Conservation (phyloP, 805 yeast species). For the Kluyveromyces starmeri region DNA sequence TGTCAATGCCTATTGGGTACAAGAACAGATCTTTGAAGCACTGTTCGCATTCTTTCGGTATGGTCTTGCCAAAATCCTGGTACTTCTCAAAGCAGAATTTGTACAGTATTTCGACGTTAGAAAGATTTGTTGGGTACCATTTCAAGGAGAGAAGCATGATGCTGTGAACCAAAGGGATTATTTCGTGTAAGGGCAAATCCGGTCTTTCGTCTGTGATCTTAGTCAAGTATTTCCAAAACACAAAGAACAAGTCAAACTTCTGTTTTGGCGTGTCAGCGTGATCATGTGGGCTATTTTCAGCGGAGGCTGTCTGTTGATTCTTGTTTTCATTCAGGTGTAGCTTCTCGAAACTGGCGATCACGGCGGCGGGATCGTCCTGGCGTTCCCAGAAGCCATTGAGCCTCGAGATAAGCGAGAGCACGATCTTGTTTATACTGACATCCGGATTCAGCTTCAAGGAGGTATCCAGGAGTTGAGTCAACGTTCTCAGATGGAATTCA, state of each 20-base stretch:
- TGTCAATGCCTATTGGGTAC: slow-evolving; percentile 5
- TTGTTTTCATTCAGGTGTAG: slow-evolving; percentile 10
- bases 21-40: slow-evolving; percentile 16
- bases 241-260: slow-evolving; percentile 41
- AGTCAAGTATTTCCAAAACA: slow-evolving; percentile 58
- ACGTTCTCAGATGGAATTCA: slow-evolving; percentile 72
- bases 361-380: slow-evolving; percentile 7
- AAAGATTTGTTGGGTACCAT: slow-evolving; percentile 55
- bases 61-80: slow-evolving; percentile 28
- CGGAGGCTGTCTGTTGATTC: slow-evolving; percentile 9
- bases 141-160: slow-evolving; percentile 53
- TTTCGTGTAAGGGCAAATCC: slow-evolving; percentile 58
- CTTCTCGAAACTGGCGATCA: slow-evolving; percentile 4
- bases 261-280: slow-evolving; percentile 1
- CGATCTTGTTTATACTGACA: slow-evolving; percentile 57
- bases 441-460: slow-evolving; percentile 59
- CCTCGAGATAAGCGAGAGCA: slow-evolving; percentile 65
- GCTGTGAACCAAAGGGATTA: slow-evolving; percentile 55
- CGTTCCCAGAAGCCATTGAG: slow-evolving; percentile 27
- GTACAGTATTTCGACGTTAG: slow-evolving; percentile 54
- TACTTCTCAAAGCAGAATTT: slow-evolving; percentile 39
- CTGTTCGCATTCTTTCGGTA: slow-evolving; percentile 14
- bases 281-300: slow-evolving; percentile 4
- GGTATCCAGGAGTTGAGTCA: slow-evolving; percentile 57
- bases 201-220: slow-evolving; percentile 50